A percentile compares a stretch with the other conserved stretches of the same genome.
Evolutionary conservation across 106 monocot species (phyloP).

Genomic region (Triglochin maritima): DNA sequence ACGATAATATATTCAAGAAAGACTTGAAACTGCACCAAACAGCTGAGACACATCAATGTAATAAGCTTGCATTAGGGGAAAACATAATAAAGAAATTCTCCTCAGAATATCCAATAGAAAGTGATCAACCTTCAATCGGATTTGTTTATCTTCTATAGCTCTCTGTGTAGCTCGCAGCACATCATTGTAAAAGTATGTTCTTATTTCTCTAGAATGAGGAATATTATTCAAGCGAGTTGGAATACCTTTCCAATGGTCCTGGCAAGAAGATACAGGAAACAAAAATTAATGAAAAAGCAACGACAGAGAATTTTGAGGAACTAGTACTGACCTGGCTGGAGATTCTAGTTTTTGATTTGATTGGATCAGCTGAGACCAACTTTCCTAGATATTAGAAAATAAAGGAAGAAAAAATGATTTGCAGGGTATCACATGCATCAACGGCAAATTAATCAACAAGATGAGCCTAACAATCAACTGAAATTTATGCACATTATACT

Average conservation of each 20-base stretch:
- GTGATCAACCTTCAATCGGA: constrained; percentile 49
- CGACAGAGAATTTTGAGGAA: not conserved
- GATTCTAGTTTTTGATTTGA: constrained; percentile 7
- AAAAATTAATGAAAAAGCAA: not conserved
- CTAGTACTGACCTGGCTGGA: constrained; percentile 23
- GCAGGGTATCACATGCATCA: too few species aligned
- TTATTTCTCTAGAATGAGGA: constrained; percentile 94
- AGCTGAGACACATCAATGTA: too few species aligned
- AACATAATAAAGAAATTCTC: too few species aligned
- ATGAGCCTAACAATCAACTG: too few species aligned
- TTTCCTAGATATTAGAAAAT: constrained; percentile 22
- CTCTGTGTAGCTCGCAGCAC: constrained; percentile 53
- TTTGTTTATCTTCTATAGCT: constrained; percentile 74
- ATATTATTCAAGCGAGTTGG: constrained; percentile 93
- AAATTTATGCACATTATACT: too few species aligned
- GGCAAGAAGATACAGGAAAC: constrained; percentile 6
- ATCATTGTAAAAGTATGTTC: constrained; percentile 85
- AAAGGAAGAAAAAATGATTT: not conserved
- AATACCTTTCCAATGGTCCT: constrained; percentile 84
- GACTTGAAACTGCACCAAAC: too few species aligned
- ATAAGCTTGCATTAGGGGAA: too few species aligned
- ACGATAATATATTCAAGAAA: too few species aligned
- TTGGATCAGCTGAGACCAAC: constrained; percentile 1
- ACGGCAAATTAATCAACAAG: too few species aligned
- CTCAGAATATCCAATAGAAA: not conserved